phyloP scores from a whole-genome alignment of 2,329 filamentous ascomycete genomes.

The Aspergillus viridinutans region DNA sequence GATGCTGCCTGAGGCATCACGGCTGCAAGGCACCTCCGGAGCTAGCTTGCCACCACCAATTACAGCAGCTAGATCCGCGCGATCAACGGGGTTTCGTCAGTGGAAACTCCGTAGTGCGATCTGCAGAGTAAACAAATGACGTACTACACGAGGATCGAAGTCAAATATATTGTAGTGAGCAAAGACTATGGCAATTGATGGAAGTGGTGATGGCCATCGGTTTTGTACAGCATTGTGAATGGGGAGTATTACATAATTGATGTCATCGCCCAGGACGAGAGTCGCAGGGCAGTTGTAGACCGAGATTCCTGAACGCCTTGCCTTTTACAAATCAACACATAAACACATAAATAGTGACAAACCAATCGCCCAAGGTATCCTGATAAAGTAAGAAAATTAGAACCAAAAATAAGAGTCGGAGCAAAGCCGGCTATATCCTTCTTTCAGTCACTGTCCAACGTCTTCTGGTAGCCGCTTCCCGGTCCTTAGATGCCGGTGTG shows the following conservation, averaged over 20 bases:
- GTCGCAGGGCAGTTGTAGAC: not conserved
- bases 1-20: not conserved
- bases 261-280: not conserved
- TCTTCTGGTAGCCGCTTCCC: constrained; percentile 26
- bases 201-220: not conserved
- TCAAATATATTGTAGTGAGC: not conserved
- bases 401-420: not conserved
- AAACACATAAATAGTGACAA: not conserved
- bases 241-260: not conserved
- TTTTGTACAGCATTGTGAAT: not conserved
- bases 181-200: not conserved
- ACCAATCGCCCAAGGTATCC: not conserved
- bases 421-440: constrained; percentile 6
- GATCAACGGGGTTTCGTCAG: not conserved
- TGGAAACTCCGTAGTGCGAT: not conserved
- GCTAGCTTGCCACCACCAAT: constrained; percentile 2
- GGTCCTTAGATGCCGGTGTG: constrained; percentile 24
- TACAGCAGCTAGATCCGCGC: not conserved
- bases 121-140: not conserved
- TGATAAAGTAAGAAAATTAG: not conserved
- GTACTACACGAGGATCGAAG: not conserved
- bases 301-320: not conserved
- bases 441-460: constrained; percentile 39
- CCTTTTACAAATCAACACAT: not conserved
- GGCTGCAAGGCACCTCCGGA: not conserved